These are phyloP conservation scores for Aspergillus fischeri DNA, from an alignment of 2,329 filamentous ascomycete genomes.

Conservation along the genomic window DNA sequence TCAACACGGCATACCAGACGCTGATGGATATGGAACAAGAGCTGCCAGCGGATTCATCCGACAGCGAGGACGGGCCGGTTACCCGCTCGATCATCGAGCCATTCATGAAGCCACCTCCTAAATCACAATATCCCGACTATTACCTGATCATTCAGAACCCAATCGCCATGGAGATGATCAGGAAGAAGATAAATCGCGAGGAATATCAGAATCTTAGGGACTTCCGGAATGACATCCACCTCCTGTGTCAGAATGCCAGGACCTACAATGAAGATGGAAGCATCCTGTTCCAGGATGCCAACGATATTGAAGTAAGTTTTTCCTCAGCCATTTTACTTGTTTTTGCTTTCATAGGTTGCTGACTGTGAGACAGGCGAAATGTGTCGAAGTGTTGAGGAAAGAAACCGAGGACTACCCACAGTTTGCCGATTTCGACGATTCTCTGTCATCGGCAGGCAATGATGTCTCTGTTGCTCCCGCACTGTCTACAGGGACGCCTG, in stretches of 20 bases:
- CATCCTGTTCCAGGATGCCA: slow-evolving; percentile 85
- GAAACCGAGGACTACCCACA: slow-evolving; percentile 54
- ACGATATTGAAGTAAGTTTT: slow-evolving; percentile 76
- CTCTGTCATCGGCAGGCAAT: slow-evolving; percentile 45
- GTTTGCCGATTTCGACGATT: slow-evolving; percentile 54
- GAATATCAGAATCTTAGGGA: slow-evolving; percentile 80
- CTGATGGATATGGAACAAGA: slow-evolving; percentile 83
- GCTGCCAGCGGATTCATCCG: slow-evolving; percentile 49
- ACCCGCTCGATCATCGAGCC: slow-evolving; percentile 86
- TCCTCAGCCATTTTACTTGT: slow-evolving; percentile 1
- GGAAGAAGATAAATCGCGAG: slow-evolving; percentile 91
- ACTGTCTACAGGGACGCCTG: slow-evolving; percentile 56
- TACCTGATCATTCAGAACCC: slow-evolving; percentile 88
- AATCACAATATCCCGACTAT: slow-evolving; percentile 88
- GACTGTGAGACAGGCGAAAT: slow-evolving; percentile 40
- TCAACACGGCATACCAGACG: slow-evolving; percentile 72
- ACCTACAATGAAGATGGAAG: slow-evolving; percentile 97
- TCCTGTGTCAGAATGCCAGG: slow-evolving; percentile 85
- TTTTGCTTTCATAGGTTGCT: slow-evolving; percentile 3
- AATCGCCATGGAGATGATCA: slow-evolving; percentile 94
- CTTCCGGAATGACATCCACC: slow-evolving; percentile 74
- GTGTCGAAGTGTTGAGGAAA: slow-evolving; percentile 50
- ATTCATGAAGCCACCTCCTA: slow-evolving; percentile 86
- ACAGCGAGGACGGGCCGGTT: slow-evolving; percentile 50
- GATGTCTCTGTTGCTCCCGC: slow-evolving; percentile 48